Conservation (phyloP, 208 protist genomes). For the Wallacemonas sp. region DNA sequence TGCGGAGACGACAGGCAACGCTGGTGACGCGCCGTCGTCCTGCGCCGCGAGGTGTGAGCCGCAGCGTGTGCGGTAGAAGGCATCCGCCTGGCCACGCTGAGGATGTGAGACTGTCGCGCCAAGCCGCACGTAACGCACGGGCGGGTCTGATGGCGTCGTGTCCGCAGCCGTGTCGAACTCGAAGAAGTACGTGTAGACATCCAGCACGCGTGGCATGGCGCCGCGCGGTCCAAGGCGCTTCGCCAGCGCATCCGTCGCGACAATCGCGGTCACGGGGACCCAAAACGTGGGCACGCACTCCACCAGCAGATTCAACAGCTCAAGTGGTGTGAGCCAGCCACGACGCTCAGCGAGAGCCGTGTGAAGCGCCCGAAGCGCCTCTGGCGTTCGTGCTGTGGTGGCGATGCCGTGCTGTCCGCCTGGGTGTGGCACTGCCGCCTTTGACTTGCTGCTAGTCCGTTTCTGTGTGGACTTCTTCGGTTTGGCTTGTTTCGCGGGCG, state of each 20-base stretch:
- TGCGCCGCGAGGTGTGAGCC: not conserved
- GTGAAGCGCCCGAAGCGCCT: conserved; percentile 52
- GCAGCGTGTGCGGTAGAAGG: conserved; percentile 36
- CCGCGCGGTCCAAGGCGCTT: conserved; percentile 53
- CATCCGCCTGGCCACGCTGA: conserved; percentile 48
- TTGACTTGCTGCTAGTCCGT: too few species aligned
- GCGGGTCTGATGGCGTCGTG: not conserved
- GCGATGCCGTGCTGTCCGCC: too few species aligned
- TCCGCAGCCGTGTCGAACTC: conserved; percentile 39
- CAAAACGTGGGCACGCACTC: conserved; percentile 84
- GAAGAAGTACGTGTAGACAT: conserved; percentile 78
- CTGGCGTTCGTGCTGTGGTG: conserved; percentile 12
- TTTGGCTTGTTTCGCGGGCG: too few species aligned
- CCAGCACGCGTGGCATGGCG: conserved; percentile 51
- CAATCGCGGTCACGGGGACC: conserved; percentile 50
- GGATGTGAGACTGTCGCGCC: conserved; percentile 37
- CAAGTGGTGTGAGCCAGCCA: conserved; percentile 53
- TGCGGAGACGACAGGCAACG: not conserved
- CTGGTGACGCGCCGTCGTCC: not conserved
- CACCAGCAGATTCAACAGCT: conserved; percentile 81
- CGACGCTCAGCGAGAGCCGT: conserved; percentile 56
- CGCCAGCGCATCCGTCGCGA: conserved; percentile 47
- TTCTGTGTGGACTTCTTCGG: too few species aligned
- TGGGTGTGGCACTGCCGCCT: too few species aligned
- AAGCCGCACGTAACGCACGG: conserved; percentile 37